These are phyloP conservation scores for Fagus crenata DNA, from an alignment of 306 rosid genomes.

Conservation along the genomic window DNA sequence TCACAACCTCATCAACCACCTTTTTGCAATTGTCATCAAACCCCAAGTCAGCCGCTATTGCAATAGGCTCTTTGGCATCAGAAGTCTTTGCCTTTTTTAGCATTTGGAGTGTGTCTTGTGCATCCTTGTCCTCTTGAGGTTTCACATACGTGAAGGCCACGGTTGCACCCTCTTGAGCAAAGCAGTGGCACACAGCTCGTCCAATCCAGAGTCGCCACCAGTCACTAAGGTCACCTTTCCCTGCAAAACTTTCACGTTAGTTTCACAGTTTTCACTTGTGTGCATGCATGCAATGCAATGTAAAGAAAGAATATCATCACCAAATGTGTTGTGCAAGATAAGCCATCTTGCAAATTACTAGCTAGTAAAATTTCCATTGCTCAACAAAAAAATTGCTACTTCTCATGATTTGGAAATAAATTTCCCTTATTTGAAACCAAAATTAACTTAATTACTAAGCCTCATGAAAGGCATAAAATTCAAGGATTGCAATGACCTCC, in stretches of 20 bases:
- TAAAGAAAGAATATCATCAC: too few species aligned
- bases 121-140: constrained; percentile 68
- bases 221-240: constrained; percentile 80
- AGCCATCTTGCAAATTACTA: too few species aligned
- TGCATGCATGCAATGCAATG: too few species aligned
- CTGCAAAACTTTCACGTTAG: constrained; percentile 30
- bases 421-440: background rate
- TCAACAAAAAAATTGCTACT: too few species aligned
- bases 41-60: constrained; percentile 70
- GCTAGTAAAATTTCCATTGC: too few species aligned
- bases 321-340: too few species aligned
- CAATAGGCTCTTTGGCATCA: constrained; percentile 62
- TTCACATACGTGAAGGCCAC: constrained; percentile 78
- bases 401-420: too few species aligned
- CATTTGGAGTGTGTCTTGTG: constrained; percentile 54
- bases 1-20: constrained; percentile 56
- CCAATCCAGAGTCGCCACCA: constrained; percentile 84
- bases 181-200: constrained; percentile 60
- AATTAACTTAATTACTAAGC: background rate
- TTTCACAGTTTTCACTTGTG: too few species aligned
- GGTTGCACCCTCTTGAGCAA: constrained; percentile 75
- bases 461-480: background rate
- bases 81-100: constrained; percentile 48
- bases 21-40: constrained; percentile 66
- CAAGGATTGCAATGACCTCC: background rate